These are phyloP conservation scores for Moelleriella libera DNA, from an alignment of 2,329 filamentous ascomycete genomes.

Conservation along the genomic window DNA sequence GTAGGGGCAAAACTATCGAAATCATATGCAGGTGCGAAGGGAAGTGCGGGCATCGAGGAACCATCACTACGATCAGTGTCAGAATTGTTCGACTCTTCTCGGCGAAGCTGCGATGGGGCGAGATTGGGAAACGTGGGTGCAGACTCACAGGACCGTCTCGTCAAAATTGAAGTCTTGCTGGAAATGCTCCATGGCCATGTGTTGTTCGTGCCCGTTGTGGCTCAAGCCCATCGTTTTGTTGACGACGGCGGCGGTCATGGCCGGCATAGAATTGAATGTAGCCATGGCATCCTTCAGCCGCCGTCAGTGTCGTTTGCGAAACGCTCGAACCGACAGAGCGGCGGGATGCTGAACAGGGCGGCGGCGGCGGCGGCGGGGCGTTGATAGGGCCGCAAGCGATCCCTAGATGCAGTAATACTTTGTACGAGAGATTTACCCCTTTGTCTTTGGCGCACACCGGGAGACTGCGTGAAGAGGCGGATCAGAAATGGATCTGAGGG, in stretches of 20 bases:
- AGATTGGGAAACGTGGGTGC: too few relatives aligned
- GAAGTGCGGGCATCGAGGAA: constrained; percentile 20
- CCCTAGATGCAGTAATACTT: too few relatives aligned
- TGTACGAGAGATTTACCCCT: too few relatives aligned
- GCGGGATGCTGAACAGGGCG: neutral
- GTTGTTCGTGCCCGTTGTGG: constrained; percentile 17
- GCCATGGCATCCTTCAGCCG: constrained; percentile 37
- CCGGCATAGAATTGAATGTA: constrained; percentile 41
- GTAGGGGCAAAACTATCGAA: constrained; percentile 45
- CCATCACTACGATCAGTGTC: constrained; percentile 14
- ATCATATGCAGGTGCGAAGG: constrained; percentile 46
- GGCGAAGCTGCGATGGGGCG: too few relatives aligned
- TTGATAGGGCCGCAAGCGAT: too few relatives aligned
- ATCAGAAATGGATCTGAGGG: too few relatives aligned
- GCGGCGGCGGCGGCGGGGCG: too few relatives aligned
- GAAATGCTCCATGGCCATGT: constrained; percentile 34
- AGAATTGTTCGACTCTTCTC: neutral
- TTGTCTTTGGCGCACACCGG: too few relatives aligned
- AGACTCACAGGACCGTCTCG: constrained; percentile 39
- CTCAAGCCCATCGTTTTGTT: constrained; percentile 33
- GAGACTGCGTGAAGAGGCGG: too few relatives aligned
- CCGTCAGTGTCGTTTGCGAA: constrained; percentile 13
- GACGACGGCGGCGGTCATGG: constrained; percentile 28
- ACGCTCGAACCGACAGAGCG: constrained; percentile 2
- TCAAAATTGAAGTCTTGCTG: constrained; percentile 40